Evolutionary conservation across 306 rosid genomes (phyloP).

Genomic region (Chamaecrista fasciculata): DNA sequence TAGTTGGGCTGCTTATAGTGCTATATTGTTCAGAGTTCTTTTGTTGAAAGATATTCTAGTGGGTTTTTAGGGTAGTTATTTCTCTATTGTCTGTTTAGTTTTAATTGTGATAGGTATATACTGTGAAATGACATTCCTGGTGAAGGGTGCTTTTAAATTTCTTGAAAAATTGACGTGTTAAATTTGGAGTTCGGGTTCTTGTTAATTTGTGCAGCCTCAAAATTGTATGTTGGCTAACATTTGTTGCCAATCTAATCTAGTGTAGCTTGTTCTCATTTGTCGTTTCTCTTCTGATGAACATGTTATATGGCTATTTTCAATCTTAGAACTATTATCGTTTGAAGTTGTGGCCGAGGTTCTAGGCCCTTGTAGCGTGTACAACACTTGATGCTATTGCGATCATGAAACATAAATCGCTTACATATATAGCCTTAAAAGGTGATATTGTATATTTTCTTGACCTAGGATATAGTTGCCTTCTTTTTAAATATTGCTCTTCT

Average conservation of each 20-base stretch:
- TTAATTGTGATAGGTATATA: conserved; percentile 30
- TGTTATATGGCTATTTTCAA: no score
- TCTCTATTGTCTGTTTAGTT: conserved; percentile 14
- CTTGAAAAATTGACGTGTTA: conserved; percentile 19
- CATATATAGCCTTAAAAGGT: no score
- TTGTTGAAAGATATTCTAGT: not conserved
- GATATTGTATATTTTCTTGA: no score
- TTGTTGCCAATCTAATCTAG: conserved; percentile 45
- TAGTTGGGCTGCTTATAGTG: conserved; percentile 52
- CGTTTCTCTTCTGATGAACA: no score
- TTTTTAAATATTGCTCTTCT: no score
- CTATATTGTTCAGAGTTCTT: conserved; percentile 23
- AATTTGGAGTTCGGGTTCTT: not conserved
- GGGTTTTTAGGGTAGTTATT: conserved; percentile 27
- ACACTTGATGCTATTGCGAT: no score
- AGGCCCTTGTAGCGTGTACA: no score
- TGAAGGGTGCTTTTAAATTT: not conserved
- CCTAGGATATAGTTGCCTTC: no score
- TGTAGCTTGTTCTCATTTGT: not conserved
- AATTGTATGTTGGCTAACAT: conserved; percentile 36
- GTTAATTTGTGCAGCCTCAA: conserved; percentile 41
- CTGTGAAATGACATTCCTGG: not conserved
- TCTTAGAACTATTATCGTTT: no score
- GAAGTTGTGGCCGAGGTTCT: no score
- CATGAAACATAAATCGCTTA: no score